A percentile compares a stretch with the other conserved stretches of the same genome.
phyloP scores from a whole-genome alignment of 305 asterid species.

The Fraxinus paxiana region DNA sequence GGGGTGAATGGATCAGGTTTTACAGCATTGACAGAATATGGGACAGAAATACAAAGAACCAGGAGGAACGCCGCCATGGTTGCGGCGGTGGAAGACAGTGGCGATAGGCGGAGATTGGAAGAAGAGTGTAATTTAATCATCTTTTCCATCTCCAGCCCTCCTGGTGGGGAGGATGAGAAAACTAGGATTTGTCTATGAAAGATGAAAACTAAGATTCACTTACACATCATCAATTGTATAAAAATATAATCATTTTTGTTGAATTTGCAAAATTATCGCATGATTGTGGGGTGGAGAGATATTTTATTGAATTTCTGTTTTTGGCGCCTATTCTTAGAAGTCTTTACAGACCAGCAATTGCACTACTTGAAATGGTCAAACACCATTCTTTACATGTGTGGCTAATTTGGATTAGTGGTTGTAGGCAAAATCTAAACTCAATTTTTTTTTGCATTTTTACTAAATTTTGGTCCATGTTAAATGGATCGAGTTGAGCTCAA shows the following conservation, averaged over 20 bases:
- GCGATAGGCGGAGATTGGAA: slow-evolving; percentile 19
- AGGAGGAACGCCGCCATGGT: slow-evolving; percentile 39
- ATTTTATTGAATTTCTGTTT: slow-evolving; percentile 3
- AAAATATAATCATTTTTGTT: slow-evolving; percentile 11
- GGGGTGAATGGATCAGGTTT: slow-evolving; percentile 49
- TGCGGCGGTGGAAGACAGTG: slow-evolving; percentile 20
- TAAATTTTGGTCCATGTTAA: not conserved
- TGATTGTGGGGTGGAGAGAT: slow-evolving; percentile 28
- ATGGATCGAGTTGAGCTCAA: not conserved
- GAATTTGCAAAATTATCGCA: not conserved
- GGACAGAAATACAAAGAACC: slow-evolving; percentile 30
- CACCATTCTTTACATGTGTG: not conserved
- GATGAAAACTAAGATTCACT: slow-evolving; percentile 13
- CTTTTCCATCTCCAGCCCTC: slow-evolving; percentile 62
- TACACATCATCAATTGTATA: not conserved
- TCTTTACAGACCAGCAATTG: slow-evolving; percentile 1
- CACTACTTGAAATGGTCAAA: not conserved
- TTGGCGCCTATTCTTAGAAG: slow-evolving; percentile 24
- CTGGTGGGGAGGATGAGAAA: slow-evolving; percentile 32
- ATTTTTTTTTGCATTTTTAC: not conserved
- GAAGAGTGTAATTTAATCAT: slow-evolving; percentile 36
- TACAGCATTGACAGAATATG: slow-evolving; percentile 19
- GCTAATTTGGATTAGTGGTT: not conserved
- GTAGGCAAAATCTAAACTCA: not conserved
- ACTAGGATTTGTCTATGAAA: slow-evolving; percentile 18